Evolutionary conservation across 305 asterid genomes (phyloP).

Genomic region (Euphrasia arctica): DNA sequence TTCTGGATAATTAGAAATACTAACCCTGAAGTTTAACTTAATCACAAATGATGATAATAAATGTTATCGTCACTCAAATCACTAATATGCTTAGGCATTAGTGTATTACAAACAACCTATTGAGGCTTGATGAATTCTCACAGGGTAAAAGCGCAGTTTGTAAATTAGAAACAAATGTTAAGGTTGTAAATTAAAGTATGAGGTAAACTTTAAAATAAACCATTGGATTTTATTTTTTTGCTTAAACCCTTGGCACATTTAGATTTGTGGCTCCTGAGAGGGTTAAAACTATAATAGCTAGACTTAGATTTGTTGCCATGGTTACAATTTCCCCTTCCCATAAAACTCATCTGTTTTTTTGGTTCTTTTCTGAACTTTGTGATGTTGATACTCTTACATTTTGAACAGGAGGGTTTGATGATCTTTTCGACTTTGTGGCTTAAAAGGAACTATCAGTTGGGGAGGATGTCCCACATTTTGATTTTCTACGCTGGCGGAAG

Average conservation of each 20-base stretch:
- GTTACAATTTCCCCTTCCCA: not conserved
- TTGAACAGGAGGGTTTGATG: constrained; percentile 61
- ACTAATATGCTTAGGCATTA: not conserved
- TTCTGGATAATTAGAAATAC: not conserved
- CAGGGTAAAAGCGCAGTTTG: not conserved
- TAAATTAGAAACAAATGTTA: not conserved
- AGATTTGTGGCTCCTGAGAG: not conserved
- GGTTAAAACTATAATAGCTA: no score
- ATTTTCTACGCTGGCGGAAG: constrained; percentile 8
- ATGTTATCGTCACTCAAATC: not conserved
- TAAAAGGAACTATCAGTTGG: constrained; percentile 22
- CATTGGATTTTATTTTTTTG: not conserved
- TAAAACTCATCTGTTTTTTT: not conserved
- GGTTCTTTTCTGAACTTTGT: constrained; percentile 15
- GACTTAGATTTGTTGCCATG: no score
- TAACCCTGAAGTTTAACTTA: not conserved
- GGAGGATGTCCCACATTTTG: constrained; percentile 24
- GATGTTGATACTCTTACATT: constrained; percentile 19
- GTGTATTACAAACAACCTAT: not conserved
- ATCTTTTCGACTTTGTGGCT: constrained; percentile 29
- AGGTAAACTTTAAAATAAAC: not conserved
- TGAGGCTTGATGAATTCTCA: not conserved
- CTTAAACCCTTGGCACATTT: not conserved
- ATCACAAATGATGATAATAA: not conserved
- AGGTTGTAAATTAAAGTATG: not conserved